Evolutionary conservation across 352 stramenopile genomes (phyloP).

Genomic region (Blastocystis sp.): DNA sequence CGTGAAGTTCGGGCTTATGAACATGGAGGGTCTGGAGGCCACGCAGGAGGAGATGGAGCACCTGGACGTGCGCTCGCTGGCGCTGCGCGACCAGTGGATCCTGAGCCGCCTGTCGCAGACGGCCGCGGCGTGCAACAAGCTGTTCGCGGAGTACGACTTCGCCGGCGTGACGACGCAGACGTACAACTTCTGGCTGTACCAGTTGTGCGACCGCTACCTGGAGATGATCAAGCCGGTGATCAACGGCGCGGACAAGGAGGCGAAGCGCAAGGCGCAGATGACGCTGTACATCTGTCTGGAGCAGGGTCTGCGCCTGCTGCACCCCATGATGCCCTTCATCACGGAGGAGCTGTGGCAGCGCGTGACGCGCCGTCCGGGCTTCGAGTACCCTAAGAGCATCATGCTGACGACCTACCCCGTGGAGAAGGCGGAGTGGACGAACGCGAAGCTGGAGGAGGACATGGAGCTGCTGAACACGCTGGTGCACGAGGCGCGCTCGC

Average conservation of each 20-base stretch:
- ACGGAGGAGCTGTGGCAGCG: slow-evolving; percentile 97
- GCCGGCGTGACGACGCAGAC: slow-evolving; percentile 87
- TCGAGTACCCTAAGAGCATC: slow-evolving; percentile 77
- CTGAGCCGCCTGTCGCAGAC: slow-evolving; percentile 79
- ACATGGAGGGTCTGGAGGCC: slow-evolving; percentile 81
- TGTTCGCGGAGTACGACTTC: slow-evolving; percentile 90
- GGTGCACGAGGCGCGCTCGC: slow-evolving; percentile 87
- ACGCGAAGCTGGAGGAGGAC: slow-evolving; percentile 82
- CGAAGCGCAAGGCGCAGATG: slow-evolving; percentile 74
- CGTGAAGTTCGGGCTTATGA: slow-evolving; percentile 92
- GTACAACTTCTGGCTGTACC: slow-evolving; percentile 97
- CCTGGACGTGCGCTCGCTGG: slow-evolving; percentile 76
- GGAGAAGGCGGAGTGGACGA: slow-evolving; percentile 78
- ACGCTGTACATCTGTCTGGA: slow-evolving; percentile 85
- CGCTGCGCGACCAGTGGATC: slow-evolving; percentile 81
- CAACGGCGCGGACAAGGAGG: slow-evolving; percentile 78
- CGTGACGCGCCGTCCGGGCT: slow-evolving; percentile 77
- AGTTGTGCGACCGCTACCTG: slow-evolving; percentile 98
- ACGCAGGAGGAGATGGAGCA: slow-evolving; percentile 44
- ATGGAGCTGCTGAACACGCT: slow-evolving; percentile 88
- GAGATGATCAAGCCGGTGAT: slow-evolving; percentile 97
- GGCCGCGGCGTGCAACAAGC: slow-evolving; percentile 77
- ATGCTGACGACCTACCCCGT: slow-evolving; percentile 84
- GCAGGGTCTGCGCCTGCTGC: slow-evolving; percentile 88
- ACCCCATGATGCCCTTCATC: slow-evolving; percentile 99